Evolutionary conservation across 225 moss, liverwort and hornwort species (phyloP).

Genomic region (Sphagnum tenellum): DNA sequence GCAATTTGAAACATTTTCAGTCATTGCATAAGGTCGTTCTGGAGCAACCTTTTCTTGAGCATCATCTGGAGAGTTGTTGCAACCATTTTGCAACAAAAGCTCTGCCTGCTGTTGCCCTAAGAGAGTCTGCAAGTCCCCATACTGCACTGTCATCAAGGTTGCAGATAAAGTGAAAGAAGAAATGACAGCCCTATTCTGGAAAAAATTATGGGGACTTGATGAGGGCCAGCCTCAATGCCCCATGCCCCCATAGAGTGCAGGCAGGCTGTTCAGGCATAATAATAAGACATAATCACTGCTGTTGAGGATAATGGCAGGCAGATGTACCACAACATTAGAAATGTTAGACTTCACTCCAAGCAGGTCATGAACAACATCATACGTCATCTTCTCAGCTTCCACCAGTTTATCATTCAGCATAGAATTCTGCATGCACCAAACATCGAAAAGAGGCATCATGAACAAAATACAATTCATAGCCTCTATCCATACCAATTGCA

Average conservation of each 20-base stretch:
- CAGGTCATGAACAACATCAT: conserved; percentile 79
- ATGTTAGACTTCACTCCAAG: conserved; percentile 89
- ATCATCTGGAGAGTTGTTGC: not conserved
- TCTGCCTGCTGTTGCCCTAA: not conserved
- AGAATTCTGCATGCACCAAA: conserved; percentile 32
- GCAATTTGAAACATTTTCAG: not conserved
- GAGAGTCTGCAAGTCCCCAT: not conserved
- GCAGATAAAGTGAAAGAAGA: no score
- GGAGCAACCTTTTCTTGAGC: not conserved
- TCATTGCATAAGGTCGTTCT: not conserved
- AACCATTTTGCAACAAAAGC: not conserved
- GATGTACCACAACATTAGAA: conserved; percentile 67
- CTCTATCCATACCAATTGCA: no score
- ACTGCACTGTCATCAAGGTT: no score
- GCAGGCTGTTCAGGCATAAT: no score
- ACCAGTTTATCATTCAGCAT: conserved; percentile 73
- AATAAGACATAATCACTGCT: no score
- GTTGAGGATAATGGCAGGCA: not conserved
- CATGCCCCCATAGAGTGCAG: not conserved
- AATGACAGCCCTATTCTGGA: no score
- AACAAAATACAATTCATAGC: not conserved
- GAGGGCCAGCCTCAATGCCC: not conserved
- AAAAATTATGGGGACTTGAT: conserved; percentile 2
- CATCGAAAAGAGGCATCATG: not conserved
- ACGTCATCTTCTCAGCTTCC: conserved; percentile 88